Base-by-base conservation (phyloP, 1,139 yeast genomes). In the Lodderomyces theae region DNA sequence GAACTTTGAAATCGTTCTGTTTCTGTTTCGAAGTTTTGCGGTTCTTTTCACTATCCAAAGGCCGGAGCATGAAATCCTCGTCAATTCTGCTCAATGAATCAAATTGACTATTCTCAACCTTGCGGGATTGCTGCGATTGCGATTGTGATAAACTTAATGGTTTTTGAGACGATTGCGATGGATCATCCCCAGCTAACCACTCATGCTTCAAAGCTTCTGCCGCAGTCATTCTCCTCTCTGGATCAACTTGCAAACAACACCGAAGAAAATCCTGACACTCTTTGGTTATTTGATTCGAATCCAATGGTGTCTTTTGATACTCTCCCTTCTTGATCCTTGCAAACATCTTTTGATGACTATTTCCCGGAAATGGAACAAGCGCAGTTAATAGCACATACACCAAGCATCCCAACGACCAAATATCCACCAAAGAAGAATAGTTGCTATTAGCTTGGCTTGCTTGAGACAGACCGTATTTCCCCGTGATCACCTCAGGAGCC, bases 401-500 rank as follows among this genome's bases (percentile, higher is more conserved):
- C 26, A 92, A 66, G 60, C 98, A 92, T 0, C 97, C 77, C 30
- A 72, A 57, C 1, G 97, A 87, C 98, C 98, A 92, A 72, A 92
- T 86, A 60, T 92, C 98, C 5, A 90, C 97, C 45, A 86, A 72
- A 34, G 86, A 82, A 4, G 96, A 87, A 56, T 92, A 92, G 42
- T 83, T 52, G 31, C 35, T 51, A 57, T 22, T 38, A 36, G 22
- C 44, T 16, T 29, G 31, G 18, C 25, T 34, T 39, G 47, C 31
- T 46, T 55, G 66, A 38, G 61, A 63, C 45, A 61, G 54, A 41
- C 73, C 80, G 51, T 69, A 72, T 53, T 82, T 81, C 1, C 92
- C 92, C 3, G 84, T 79, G 37, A 92, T 79, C 5, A 92, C 89
- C 61, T 92, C 98, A 0, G 98, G 98, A 0, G 98, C 97, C 37